These are phyloP conservation scores for Aspergillus pseudoglaucus DNA, from an alignment of 2,329 filamentous ascomycete genomes.

Conservation along the genomic window DNA sequence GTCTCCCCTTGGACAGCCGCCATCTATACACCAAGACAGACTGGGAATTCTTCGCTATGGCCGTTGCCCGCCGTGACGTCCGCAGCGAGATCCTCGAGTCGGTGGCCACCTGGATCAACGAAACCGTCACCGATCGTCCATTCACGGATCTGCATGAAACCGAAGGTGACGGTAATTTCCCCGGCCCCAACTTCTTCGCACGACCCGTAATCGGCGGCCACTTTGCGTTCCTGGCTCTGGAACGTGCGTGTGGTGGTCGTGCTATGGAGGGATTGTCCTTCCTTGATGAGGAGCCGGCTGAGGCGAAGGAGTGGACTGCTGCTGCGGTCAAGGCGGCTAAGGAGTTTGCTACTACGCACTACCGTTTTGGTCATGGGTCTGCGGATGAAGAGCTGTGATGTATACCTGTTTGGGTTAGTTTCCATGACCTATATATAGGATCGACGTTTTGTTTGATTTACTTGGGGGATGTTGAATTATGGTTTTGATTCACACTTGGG, in stretches of 20 bases:
- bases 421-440: not conserved
- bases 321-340: conserved; percentile 19
- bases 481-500: not conserved
- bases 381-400: conserved; percentile 19
- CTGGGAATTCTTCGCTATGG: conserved; percentile 85
- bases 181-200: conserved; percentile 69
- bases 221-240: conserved; percentile 77
- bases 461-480: not conserved
- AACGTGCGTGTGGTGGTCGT: conserved; percentile 68
- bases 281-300: conserved; percentile 30
- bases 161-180: conserved; percentile 68
- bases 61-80: conserved; percentile 63
- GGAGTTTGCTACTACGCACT: conserved; percentile 8
- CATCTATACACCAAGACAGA: conserved; percentile 84
- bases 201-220: conserved; percentile 78
- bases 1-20: conserved; percentile 72
- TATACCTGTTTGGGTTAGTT: not conserved
- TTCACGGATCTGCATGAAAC: conserved; percentile 80
- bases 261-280: conserved; percentile 54
- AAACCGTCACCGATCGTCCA: conserved; percentile 68
- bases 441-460: not conserved
- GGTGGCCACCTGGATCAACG: conserved; percentile 75
- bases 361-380: conserved; percentile 9
- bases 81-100: conserved; percentile 65
- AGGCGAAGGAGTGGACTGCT: conserved; percentile 15